Conservation (phyloP, 2,329 filamentous ascomycete genomes). For the Cytospora schulzeri region DNA sequence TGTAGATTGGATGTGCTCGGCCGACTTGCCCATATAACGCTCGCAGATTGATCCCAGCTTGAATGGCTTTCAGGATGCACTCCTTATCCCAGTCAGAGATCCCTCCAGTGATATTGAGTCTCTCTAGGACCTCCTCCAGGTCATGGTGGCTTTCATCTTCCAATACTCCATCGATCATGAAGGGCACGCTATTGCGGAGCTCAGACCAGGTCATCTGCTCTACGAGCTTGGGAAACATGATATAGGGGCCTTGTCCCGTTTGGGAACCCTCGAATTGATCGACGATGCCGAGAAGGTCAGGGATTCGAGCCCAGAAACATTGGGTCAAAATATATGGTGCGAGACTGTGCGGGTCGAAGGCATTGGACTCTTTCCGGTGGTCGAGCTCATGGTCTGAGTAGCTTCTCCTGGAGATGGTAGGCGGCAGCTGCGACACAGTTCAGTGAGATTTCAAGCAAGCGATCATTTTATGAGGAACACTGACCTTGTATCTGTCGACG, state of each 20-base stretch:
- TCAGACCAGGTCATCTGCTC: slow-evolving; percentile 17
- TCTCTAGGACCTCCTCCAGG: neutral
- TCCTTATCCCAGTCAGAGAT: slow-evolving; percentile 10
- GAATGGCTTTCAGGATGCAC: neutral
- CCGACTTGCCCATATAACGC: slow-evolving; percentile 16
- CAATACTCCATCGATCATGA: slow-evolving; percentile 6
- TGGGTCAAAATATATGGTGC: slow-evolving; percentile 13
- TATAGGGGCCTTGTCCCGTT: neutral
- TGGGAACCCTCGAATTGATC: slow-evolving; percentile 1
- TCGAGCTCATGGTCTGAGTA: slow-evolving; percentile 18
- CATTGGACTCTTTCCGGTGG: neutral
- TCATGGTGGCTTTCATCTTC: neutral
- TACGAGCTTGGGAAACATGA: slow-evolving; percentile 3
- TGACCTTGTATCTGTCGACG: slow-evolving; percentile 16
- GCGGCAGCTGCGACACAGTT: slow-evolving; percentile 7
- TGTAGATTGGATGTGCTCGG: neutral
- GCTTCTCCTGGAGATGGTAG: neutral
- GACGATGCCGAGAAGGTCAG: slow-evolving; percentile 14
- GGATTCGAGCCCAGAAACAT: neutral
- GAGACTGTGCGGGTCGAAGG: slow-evolving; percentile 5
- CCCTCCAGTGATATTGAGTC: slow-evolving; percentile 9
- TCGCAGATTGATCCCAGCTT: neutral
- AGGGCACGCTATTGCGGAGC: slow-evolving; percentile 14
- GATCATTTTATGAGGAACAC: neutral
- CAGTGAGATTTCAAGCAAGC: neutral